Base-by-base conservation (phyloP, 768 basidiomycete species). In the Pleurotus djamor region DNA sequence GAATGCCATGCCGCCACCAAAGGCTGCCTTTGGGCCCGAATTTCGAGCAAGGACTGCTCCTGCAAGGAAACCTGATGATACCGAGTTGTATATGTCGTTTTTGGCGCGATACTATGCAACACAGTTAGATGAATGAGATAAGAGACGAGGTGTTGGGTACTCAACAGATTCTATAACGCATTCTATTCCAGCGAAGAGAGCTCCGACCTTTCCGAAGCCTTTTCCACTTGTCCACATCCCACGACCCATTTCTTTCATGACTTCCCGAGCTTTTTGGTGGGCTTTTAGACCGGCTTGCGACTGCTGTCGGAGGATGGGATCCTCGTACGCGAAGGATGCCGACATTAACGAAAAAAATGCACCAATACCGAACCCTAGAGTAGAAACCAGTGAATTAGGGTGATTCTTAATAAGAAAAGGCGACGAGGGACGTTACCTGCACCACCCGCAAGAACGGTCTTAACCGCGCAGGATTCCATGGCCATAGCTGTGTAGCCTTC, bases 331-430 rank as follows among this genome's bases (percentile, higher is more conserved):
- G 70, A 98, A 96, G 33, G 94, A 93, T 16, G 94, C 80, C 36
- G 92, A 93, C 96, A 98, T 98, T 60, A 98, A 81, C 1, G 94
- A 94, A 76, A 98, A 93, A 80, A 98, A 95, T 35, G 89, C 95
- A 60, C 96, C 96, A 45, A 97, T 83, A 9, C 83, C 96, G 65
- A 98, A 87, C 49, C 96, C 96, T 97, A 57, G 16, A 5, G 12
- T 63, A 28, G 55, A 10, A 35, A 8, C 60, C 41, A 38, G 52
- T 64, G 16, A 36, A n/a, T 56, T 32, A 28, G 41, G 5, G 17
- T 33, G 35, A 37, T 50, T 44, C 32, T 62, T 48, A 59, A 48
- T 38, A 44, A 51, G 59, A 57, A 59, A 66, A 64, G 61, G 65
- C 59, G 57, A 59, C 43, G 37, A 8, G 32, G 57, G 59, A 76